Percentiles rank a stretch among this genome's conserved stretches.
Conservation (phyloP, 1,139 yeast species). For the Hansenula sp. region DNA sequence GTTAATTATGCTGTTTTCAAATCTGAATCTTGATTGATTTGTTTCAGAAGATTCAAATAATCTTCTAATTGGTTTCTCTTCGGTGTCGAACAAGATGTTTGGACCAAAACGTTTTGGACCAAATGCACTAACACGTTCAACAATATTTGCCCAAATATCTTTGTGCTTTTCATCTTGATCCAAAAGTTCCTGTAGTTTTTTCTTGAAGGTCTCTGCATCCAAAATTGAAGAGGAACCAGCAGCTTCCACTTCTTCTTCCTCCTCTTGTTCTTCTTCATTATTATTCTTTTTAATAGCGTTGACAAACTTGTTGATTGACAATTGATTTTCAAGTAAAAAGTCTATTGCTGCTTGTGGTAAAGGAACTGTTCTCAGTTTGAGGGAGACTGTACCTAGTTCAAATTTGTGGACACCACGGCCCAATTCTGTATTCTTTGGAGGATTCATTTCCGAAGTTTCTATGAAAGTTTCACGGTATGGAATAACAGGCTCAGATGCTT, state of each 20-base stretch:
- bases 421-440: constrained; percentile 32
- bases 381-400: constrained; percentile 44
- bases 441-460: constrained; percentile 39
- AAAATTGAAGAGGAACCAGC: constrained; percentile 19
- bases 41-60: constrained; percentile 22
- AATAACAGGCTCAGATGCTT: constrained; percentile 87
- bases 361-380: constrained; percentile 49
- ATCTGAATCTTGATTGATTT: constrained; percentile 34
- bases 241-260: constrained; percentile 14
- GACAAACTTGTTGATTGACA: constrained; percentile 30
- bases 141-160: constrained; percentile 23
- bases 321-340: constrained; percentile 47
- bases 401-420: constrained; percentile 39
- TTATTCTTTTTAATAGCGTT: constrained; percentile 12
- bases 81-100: constrained; percentile 63
- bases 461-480: constrained; percentile 89
- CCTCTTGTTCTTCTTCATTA: constrained; percentile 23
- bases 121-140: constrained; percentile 54
- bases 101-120: constrained; percentile 81
- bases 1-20: constrained; percentile 64
- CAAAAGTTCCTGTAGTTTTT: constrained; percentile 31
- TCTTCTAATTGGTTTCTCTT: constrained; percentile 32
- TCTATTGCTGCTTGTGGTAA: constrained; percentile 47
- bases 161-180: constrained; percentile 24
- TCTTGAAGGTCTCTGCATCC: constrained; percentile 27